These are phyloP conservation scores for Filobasidium floriforme DNA, from an alignment of 768 basidiomycete genomes.

Conservation along the genomic window DNA sequence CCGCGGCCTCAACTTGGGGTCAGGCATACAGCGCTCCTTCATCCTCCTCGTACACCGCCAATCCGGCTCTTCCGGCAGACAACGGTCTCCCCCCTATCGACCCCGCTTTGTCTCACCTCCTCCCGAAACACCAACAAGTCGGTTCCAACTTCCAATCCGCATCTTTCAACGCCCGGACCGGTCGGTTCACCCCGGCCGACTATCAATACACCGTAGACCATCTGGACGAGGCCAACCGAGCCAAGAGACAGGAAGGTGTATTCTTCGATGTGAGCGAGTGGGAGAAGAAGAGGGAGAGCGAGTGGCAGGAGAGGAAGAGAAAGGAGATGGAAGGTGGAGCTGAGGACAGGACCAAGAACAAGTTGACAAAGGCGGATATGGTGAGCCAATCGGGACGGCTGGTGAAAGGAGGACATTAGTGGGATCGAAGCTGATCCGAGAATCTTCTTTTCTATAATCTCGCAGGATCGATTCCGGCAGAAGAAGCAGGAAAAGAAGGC, in stretches of 20 bases:
- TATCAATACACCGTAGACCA: conserved; percentile 36
- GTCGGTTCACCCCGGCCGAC: conserved; percentile 37
- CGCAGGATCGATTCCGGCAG: conserved; percentile 41
- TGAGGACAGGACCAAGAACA: conserved; percentile 15
- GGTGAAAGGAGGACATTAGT: too few species aligned
- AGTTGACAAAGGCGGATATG: conserved; percentile 43
- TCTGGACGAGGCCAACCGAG: conserved; percentile 39
- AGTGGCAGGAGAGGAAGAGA: conserved; percentile 22
- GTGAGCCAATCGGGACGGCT: conserved; percentile 27
- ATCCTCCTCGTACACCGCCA: not conserved
- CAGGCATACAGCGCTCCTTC: conserved; percentile 12
- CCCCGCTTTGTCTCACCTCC: conserved; percentile 36
- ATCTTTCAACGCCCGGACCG: conserved; percentile 42
- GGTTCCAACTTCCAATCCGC: conserved; percentile 27
- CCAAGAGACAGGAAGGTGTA: conserved; percentile 38
- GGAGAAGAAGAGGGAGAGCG: conserved; percentile 37
- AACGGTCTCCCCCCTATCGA: conserved; percentile 29
- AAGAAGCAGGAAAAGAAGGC: conserved; percentile 37
- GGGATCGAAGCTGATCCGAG: not conserved
- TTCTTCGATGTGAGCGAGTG: conserved; percentile 44
- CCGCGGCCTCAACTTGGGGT: not conserved
- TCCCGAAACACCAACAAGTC: conserved; percentile 27
- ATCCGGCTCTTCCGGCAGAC: not conserved
- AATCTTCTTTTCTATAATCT: not conserved
- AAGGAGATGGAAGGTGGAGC: conserved; percentile 18